Evolutionary conservation across 139 green algal genomes (phyloP), one percentile per base, ranked within the genome.

Genomic region (Spirogloea muscicola): DNA sequence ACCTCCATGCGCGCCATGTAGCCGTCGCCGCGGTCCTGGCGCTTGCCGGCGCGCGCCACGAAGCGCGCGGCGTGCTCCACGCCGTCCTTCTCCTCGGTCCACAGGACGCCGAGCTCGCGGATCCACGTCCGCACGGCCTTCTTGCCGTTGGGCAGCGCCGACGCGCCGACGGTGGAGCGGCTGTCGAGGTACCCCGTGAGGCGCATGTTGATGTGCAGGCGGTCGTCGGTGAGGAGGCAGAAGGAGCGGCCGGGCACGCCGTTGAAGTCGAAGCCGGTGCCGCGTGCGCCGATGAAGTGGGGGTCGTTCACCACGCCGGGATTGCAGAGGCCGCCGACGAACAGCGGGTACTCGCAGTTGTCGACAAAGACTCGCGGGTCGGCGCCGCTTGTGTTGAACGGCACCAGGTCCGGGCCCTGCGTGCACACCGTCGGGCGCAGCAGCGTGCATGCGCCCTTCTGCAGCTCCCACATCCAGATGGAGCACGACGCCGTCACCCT

Each of bases 131-230:
- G 60, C 18, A 70, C 60, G 5, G 60, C 60, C 46, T 55, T 55
- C 60, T 33, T 51, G 60, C 42, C 46, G 29, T 67, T 70, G 46
- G 42, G 60, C 6, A 70, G 46, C 9, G 16, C 27, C 9, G 27
- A 68, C 10, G 61, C 61, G 27, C 42, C 42, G 13, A 68, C 61
- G 13, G 61, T 67, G 21, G 21, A 21, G 42, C 61, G 39, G 25
- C 18, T 71, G 42, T 71, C 61, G 39, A 71, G 39, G 52, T 76
- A 76, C 0, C 67, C 67, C 7, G n/a, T 51, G 41, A 79, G n/a
- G n/a, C 21, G 39, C 71, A 79, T 79, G 71, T 79, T 79, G 40
- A 79, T 43, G 48, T 79, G 71, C 27, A 79, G 27, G 5, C 21
- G 34, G 29, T 59, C 16, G 33, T 79, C 71, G 25, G 71, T 38